Conservation (phyloP, 192 early-diverging fungal genomes). For the Linderina pennispora region DNA sequence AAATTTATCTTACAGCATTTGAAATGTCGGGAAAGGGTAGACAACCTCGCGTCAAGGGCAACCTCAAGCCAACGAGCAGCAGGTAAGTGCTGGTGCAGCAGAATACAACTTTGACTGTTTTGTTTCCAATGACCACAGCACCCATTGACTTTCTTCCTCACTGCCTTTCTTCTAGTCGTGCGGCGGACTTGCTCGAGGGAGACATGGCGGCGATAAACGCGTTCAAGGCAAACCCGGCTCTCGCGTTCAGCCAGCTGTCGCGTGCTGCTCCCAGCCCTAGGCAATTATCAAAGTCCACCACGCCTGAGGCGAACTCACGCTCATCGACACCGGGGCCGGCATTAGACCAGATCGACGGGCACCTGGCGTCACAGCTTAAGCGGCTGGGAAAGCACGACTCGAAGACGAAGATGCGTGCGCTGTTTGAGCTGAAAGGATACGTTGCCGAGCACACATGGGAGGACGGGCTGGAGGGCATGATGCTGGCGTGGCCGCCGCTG, state of each 20-base stretch:
- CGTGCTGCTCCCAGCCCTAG: conserved; percentile 18
- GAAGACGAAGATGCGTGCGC: conserved; percentile 78
- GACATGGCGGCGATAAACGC: conserved; percentile 33
- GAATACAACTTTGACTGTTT: no score
- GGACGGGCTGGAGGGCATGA: conserved; percentile 24
- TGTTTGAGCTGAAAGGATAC: conserved; percentile 75
- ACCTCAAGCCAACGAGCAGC: conserved; percentile 77
- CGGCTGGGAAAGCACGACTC: conserved; percentile 83
- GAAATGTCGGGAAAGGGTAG: conserved; percentile 48
- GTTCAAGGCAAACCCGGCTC: conserved; percentile 48
- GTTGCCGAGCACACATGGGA: conserved; percentile 47
- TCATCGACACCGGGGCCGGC: conserved; percentile 12
- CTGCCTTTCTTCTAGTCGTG: no score
- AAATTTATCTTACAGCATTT: neutral
- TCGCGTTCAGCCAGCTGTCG: conserved; percentile 67
- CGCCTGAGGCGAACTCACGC: conserved; percentile 1
- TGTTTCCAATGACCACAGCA: no score
- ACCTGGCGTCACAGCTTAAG: conserved; percentile 72
- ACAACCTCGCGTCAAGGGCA: conserved; percentile 73
- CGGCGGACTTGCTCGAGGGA: conserved; percentile 35
- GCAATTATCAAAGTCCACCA: conserved; percentile 2
- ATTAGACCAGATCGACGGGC: conserved; percentile 51
- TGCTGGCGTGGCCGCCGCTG: conserved; percentile 38
- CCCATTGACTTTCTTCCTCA: no score
- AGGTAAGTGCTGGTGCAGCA: conserved; percentile 66